phyloP scores from a whole-genome alignment of 2,329 filamentous ascomycete genomes.

The Pezicula radicicola region DNA sequence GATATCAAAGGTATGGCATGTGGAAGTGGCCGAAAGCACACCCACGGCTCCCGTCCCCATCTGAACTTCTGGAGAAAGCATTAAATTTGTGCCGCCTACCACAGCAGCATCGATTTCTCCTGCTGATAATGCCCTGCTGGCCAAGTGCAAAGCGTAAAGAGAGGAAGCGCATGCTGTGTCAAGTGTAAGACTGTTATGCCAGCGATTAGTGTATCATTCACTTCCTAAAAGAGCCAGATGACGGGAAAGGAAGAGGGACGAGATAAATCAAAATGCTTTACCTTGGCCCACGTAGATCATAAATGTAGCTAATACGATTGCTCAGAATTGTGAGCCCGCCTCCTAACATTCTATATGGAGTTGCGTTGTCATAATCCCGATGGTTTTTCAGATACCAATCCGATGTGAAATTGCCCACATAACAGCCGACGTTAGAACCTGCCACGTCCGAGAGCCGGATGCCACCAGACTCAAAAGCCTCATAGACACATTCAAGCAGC shows the following conservation, averaged over 20 bases:
- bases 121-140: conserved; percentile 42
- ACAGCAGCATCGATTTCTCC: conserved; percentile 4
- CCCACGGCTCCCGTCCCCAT: neutral
- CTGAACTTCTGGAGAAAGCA: neutral
- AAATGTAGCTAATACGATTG: conserved; percentile 30
- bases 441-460: too few species aligned
- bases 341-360: too few species aligned
- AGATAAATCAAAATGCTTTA: too few species aligned
- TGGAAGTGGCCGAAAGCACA: conserved; percentile 34
- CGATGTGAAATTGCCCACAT: too few species aligned
- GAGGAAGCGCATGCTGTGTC: conserved; percentile 53
- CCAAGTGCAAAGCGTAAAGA: conserved; percentile 50
- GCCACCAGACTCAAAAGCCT: too few species aligned
- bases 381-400: too few species aligned
- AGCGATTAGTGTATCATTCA: too few species aligned
- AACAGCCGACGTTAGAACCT: too few species aligned
- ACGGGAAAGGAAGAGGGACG: too few species aligned
- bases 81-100: neutral
- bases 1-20: conserved; percentile 53
- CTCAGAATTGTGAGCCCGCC: neutral
- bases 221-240: too few species aligned
- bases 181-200: neutral
- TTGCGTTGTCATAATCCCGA: too few species aligned
- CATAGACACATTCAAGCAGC: too few species aligned
- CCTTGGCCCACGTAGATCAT: conserved; percentile 26